phyloP scores from a whole-genome alignment of 441 rosid genomes.

The Gossypium schwendimanii region DNA sequence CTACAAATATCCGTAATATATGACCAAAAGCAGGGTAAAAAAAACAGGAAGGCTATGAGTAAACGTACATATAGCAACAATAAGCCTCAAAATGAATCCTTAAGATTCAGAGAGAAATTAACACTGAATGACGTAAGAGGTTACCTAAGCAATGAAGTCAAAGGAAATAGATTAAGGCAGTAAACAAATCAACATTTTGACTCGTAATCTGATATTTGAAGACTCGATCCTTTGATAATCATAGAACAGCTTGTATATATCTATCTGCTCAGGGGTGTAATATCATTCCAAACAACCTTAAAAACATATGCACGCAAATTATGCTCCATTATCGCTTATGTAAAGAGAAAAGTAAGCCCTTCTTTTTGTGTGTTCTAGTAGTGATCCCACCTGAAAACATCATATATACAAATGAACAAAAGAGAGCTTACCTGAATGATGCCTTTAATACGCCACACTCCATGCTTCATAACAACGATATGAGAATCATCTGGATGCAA shows the following conservation, averaged over 20 bases:
- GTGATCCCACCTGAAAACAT: neutral
- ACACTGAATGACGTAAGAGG: neutral
- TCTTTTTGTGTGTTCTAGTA: neutral
- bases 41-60: neutral
- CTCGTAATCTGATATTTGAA: neutral
- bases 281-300: neutral
- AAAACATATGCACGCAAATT: neutral
- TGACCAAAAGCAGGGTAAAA: neutral
- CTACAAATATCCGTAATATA: neutral
- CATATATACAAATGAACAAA: neutral
- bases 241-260: neutral
- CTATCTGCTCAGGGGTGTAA: neutral
- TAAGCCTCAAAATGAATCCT: neutral
- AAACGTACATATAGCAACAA: neutral
- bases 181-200: neutral
- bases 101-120: neutral
- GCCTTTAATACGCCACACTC: conserved; percentile 94
- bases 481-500: conserved; percentile 82
- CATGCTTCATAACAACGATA: conserved; percentile 68
- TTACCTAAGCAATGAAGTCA: neutral
- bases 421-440: conserved; percentile 67
- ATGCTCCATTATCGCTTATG: neutral
- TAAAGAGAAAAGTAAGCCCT: neutral
- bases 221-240: neutral
- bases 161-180: neutral